A percentile compares a stretch with the other conserved stretches of the same genome.
Conservation (phyloP, 345 rosid species). For the Syzygium jambos region DNA sequence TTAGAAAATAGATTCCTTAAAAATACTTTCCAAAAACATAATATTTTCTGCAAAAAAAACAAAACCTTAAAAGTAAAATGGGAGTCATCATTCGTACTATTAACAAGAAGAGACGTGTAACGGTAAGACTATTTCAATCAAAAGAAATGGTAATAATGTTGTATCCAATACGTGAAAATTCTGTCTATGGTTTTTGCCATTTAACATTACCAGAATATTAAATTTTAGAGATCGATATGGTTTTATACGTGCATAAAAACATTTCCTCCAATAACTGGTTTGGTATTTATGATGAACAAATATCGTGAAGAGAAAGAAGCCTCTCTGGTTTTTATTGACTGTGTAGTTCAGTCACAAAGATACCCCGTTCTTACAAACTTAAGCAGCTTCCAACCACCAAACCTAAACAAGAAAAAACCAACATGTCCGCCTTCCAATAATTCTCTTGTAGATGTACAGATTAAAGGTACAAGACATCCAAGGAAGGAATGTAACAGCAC, state of each 20-base stretch:
- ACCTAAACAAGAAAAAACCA: neutral
- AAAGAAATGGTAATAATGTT: neutral
- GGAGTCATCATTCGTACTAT: neutral
- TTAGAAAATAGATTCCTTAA: no score
- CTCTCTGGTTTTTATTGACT: neutral
- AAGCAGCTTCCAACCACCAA: neutral
- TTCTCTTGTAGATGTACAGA: neutral
- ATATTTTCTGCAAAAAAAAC: neutral
- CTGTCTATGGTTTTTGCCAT: neutral
- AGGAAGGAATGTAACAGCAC: slow-evolving; percentile 46
- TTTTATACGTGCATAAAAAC: neutral
- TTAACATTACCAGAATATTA: neutral
- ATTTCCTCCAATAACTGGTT: neutral
- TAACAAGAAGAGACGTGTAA: neutral
- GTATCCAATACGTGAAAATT: neutral
- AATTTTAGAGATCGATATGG: neutral
- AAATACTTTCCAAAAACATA: no score
- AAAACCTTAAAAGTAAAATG: neutral
- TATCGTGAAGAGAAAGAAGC: neutral
- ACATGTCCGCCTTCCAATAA: neutral
- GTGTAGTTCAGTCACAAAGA: neutral
- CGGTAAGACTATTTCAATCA: no score
- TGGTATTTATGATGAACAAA: neutral
- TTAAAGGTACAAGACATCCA: slow-evolving; percentile 27
- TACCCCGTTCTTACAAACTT: neutral